Conservation (phyloP, 1,284 basidiomycete genomes). For the Ceratobasidium sp. region DNA sequence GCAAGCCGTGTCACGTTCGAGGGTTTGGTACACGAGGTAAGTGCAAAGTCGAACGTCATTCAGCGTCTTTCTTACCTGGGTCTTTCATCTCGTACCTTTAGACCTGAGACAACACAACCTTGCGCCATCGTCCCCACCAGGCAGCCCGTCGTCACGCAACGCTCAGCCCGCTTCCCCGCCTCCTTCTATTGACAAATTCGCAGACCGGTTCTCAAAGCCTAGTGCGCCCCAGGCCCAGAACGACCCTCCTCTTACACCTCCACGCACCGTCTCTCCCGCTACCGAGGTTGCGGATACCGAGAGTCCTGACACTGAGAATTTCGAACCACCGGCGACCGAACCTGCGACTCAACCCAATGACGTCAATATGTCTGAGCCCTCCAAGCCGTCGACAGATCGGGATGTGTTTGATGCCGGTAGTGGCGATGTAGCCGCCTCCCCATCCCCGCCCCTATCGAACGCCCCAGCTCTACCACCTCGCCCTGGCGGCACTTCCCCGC, state of each 20-base stretch:
- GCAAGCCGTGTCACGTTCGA: slow-evolving; percentile 76
- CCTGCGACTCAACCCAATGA: not conserved
- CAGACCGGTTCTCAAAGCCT: slow-evolving; percentile 35
- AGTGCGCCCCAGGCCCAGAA: slow-evolving; percentile 38
- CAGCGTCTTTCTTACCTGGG: not conserved
- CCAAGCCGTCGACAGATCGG: not conserved
- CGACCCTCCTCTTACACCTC: slow-evolving; percentile 39
- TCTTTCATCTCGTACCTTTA: slow-evolving; percentile 43
- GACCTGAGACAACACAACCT: slow-evolving; percentile 74
- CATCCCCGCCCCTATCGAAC: slow-evolving; percentile 2
- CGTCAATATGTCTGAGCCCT: not conserved
- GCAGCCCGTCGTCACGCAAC: slow-evolving; percentile 57
- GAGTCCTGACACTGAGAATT: slow-evolving; percentile 6
- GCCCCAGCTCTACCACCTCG: slow-evolving; percentile 12
- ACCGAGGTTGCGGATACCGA: slow-evolving; percentile 29
- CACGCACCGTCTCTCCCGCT: slow-evolving; percentile 32
- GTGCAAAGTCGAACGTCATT: slow-evolving; percentile 4
- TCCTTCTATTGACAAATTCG: slow-evolving; percentile 35
- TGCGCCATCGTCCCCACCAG: slow-evolving; percentile 44
- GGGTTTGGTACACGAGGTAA: slow-evolving; percentile 63
- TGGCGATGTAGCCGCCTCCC: not conserved
- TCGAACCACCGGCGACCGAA: slow-evolving; percentile 12
- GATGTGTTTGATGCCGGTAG: not conserved
- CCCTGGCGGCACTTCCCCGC: not conserved
- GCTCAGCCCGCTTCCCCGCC: slow-evolving; percentile 39